A percentile compares a stretch with the other conserved stretches of the same genome.
phyloP scores from a whole-genome alignment of 495 filamentous ascomycete species.

The Cladorrhinum samala region DNA sequence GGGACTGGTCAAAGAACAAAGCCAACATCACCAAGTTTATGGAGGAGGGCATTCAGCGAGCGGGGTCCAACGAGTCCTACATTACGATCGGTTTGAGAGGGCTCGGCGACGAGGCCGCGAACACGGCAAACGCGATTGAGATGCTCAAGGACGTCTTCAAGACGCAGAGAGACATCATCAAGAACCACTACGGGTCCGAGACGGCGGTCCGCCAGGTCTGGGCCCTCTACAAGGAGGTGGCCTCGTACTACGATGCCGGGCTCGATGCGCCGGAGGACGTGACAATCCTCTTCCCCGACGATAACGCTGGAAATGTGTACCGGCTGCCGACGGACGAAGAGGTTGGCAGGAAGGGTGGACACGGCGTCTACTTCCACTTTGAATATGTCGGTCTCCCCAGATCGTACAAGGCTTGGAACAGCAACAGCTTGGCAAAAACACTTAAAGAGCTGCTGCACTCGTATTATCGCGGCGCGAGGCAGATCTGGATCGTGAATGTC shows the following conservation, averaged over 20 bases:
- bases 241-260: constrained; percentile 54
- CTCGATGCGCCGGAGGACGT: constrained; percentile 55
- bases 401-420: constrained; percentile 55
- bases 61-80: constrained; percentile 47
- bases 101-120: constrained; percentile 48
- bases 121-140: constrained; percentile 31
- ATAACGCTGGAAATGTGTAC: constrained; percentile 57
- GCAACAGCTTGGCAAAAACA: constrained; percentile 44
- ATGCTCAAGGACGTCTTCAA: constrained; percentile 42
- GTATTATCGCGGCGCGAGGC: constrained; percentile 44
- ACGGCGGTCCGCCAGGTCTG: constrained; percentile 48
- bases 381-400: constrained; percentile 54
- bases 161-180: constrained; percentile 18
- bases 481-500: constrained; percentile 62
- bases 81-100: constrained; percentile 60
- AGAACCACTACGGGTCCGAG: constrained; percentile 25
- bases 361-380: constrained; percentile 60
- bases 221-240: constrained; percentile 57
- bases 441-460: constrained; percentile 42
- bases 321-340: constrained; percentile 52
- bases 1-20: constrained; percentile 54
- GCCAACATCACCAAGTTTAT: constrained; percentile 49
- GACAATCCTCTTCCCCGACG: constrained; percentile 59
- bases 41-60: constrained; percentile 47
- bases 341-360: constrained; percentile 44